Evolutionary conservation across 176 grass and related monocot genomes (phyloP), one percentile per base, ranked within the genome.

Genomic region (Oryza punctata): DNA sequence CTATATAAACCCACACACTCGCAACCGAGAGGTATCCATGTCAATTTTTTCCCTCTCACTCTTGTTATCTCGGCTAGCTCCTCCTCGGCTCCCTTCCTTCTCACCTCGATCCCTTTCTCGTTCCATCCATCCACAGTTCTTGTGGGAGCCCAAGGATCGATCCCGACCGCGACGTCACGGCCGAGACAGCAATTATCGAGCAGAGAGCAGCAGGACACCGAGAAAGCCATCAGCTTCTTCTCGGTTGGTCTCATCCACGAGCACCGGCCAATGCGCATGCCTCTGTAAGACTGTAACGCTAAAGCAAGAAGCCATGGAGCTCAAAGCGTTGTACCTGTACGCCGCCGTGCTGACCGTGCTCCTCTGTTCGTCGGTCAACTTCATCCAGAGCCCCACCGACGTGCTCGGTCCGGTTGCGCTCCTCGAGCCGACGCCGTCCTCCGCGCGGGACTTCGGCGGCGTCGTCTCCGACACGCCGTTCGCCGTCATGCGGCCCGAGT

Each of bases 381-480:
- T 92, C 90, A 94, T 94, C 64, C 91, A 94, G 87, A 94, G 88
- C 77, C 94, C 94, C 38, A 84, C 82, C 47, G 89, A 94, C 84
- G 70, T 88, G 81, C 86, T 85, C 79, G 87, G 82, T 27, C 82
- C 84, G 4, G 65, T 87, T 65, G 81, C 50, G 27, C 81, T 97
- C 14, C 69, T 66, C 64, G 80, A 85, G 59, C 85, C 90, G 9
- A 82, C 85, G 11, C 73, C 78, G 29, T 83, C 77, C 16, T 78
- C 92, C 4, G 83, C 90, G 3, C 32, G 75, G 19, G 94, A 94
- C 88, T 97, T 94, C 69, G 94, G 94, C 64, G 86, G 73, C 45
- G 45, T 94, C 32, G 44, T 88, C 50, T 91, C 89, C 77, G 74
- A 81, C 9, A 28, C 90, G 7, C 94, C 94, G 41, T 18, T 87